Conservation (phyloP, 1,139 yeast species). For the Suhomyces terraborum region DNA sequence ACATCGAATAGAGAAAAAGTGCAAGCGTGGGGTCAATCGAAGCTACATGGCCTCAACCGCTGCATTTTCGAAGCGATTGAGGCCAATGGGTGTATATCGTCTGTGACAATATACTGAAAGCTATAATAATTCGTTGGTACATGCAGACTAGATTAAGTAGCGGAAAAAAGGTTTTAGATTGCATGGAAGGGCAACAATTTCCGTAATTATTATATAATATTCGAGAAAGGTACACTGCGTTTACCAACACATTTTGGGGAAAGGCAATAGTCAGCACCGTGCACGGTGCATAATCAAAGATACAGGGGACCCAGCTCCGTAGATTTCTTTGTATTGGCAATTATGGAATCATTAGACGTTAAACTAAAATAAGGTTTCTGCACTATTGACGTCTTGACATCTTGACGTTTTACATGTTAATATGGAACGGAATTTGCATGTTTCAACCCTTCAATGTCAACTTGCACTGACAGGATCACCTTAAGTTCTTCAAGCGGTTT, state of each 20-base stretch:
- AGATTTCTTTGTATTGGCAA: too few species aligned
- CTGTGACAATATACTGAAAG: conserved; percentile 29
- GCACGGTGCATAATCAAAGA: too few species aligned
- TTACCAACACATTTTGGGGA: neutral
- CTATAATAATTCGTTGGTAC: neutral
- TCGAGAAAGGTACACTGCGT: neutral
- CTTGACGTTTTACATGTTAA: too few species aligned
- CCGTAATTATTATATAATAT: neutral
- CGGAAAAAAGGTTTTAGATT: neutral
- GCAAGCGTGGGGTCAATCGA: conserved; percentile 56
- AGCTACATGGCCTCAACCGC: conserved; percentile 45
- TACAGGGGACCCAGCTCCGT: too few species aligned
- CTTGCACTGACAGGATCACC: too few species aligned
- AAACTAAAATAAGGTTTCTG: too few species aligned
- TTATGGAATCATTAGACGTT: too few species aligned
- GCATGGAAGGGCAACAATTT: neutral
- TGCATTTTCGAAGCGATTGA: conserved; percentile 58
- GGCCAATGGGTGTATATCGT: conserved; percentile 37
- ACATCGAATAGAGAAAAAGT: conserved; percentile 9
- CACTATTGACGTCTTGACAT: too few species aligned
- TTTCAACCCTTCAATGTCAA: too few species aligned
- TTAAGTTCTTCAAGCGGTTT: too few species aligned
- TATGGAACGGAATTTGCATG: too few species aligned
- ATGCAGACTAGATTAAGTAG: neutral
- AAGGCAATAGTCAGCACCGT: too few species aligned